These are phyloP conservation scores for Hyaloscypha hepaticicola DNA, from an alignment of 495 filamentous ascomycete genomes.

Conservation along the genomic window DNA sequence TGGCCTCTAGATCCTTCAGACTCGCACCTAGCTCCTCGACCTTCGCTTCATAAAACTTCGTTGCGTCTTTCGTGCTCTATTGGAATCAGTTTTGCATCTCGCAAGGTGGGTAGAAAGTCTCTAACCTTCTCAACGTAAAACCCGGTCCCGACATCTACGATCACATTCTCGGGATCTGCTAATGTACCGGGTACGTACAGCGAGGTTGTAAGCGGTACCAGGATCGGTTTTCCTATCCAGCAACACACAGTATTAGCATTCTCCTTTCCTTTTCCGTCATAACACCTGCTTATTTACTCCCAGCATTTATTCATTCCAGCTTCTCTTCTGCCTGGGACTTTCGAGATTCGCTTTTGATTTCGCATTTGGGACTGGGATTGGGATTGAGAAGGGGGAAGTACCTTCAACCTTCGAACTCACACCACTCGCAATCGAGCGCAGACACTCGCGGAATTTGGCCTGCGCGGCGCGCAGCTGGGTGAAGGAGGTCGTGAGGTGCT, in stretches of 20 bases:
- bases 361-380: no score
- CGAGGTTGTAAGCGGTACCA: conserved; percentile 89
- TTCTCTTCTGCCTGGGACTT: not conserved
- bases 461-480: conserved; percentile 85
- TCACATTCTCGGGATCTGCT: conserved; percentile 71
- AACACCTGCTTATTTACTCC: not conserved
- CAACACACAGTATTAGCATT: not conserved
- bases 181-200: conserved; percentile 88
- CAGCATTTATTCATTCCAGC: no score
- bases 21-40: conserved; percentile 76
- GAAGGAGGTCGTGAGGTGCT: conserved; percentile 88
- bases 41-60: conserved; percentile 82
- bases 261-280: not conserved
- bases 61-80: conserved; percentile 68
- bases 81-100: not conserved
- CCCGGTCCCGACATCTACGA: conserved; percentile 95
- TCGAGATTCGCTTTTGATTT: no score
- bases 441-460: conserved; percentile 86
- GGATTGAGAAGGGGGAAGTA: conserved; percentile 11
- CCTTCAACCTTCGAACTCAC: conserved; percentile 28
- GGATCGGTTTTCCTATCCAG: conserved; percentile 58
- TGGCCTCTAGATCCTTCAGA: conserved; percentile 80
- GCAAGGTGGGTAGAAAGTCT: not conserved
- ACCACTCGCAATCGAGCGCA: conserved; percentile 39
- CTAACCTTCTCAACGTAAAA: conserved; percentile 92